These are phyloP conservation scores for Alnus glutinosa DNA, from an alignment of 306 rosid genomes.

Conservation along the genomic window DNA sequence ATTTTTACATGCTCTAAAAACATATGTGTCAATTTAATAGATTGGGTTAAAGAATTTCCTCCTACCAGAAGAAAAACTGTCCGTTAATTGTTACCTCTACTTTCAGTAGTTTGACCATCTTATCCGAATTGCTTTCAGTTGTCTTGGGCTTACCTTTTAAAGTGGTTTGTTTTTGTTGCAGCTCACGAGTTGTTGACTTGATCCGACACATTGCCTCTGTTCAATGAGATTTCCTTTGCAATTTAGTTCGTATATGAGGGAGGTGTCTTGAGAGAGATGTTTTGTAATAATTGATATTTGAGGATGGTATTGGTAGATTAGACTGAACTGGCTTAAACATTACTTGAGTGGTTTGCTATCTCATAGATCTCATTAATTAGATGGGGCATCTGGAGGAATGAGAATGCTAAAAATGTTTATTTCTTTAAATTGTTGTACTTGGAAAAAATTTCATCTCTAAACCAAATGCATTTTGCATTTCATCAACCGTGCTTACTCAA, in stretches of 20 bases:
- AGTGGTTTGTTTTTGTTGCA: conserved; percentile 15
- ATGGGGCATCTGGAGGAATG: background rate
- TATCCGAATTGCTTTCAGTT: background rate
- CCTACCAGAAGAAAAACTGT: no score
- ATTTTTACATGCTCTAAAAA: no score
- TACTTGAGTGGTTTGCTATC: background rate
- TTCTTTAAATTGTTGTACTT: no score
- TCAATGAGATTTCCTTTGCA: conserved; percentile 1
- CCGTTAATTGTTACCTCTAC: no score
- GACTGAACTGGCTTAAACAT: background rate
- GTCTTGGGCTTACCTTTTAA: background rate
- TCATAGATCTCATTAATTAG: no score
- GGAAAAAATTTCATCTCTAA: no score
- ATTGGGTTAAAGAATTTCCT: background rate
- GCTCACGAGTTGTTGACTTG: conserved; percentile 54
- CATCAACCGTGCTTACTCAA: no score
- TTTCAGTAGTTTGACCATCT: no score
- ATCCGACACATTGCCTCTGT: conserved; percentile 54
- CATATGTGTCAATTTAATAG: no score
- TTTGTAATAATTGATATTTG: conserved; percentile 11
- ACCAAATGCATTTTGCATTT: no score
- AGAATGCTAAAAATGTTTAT: background rate
- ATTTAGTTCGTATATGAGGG: background rate
- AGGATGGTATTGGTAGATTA: background rate
- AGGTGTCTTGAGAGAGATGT: background rate